These are phyloP conservation scores for Plantago lanceolata DNA, from an alignment of 305 asterid species.

Conservation along the genomic window DNA sequence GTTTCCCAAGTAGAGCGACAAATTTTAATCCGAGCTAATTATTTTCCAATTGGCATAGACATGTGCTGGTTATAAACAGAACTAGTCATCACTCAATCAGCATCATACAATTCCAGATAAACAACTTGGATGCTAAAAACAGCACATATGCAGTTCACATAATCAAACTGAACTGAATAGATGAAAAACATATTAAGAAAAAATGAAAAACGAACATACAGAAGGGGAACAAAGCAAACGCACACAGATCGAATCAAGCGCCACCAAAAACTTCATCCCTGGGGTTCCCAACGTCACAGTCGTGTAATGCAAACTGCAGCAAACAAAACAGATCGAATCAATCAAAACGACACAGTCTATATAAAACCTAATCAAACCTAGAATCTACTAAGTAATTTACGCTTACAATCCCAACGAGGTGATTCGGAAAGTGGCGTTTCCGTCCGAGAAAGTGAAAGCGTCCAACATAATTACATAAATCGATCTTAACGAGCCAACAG, in stretches of 20 bases:
- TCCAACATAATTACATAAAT: conserved; percentile 32
- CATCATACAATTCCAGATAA: background rate
- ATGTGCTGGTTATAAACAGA: background rate
- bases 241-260: too few species aligned
- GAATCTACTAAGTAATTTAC: background rate
- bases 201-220: conserved; percentile 50
- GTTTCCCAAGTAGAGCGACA: too few species aligned
- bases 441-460: conserved; percentile 64
- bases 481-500: conserved; percentile 52
- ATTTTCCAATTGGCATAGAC: background rate
- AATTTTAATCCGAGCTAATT: background rate
- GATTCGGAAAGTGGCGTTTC: conserved; percentile 61
- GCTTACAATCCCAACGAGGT: conserved; percentile 77
- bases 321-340: background rate
- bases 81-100: background rate
- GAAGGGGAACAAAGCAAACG: too few species aligned
- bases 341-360: background rate
- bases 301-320: conserved; percentile 73
- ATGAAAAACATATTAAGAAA: too few species aligned
- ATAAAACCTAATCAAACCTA: background rate
- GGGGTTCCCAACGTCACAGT: conserved; percentile 78
- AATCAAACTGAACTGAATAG: too few species aligned
- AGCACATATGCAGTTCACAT: too few species aligned
- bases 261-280: conserved; percentile 73
- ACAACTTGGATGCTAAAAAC: too few species aligned